These are phyloP conservation scores for Cyberlindnera saturnus DNA, from an alignment of 805 yeast genomes.

Conservation along the genomic window DNA sequence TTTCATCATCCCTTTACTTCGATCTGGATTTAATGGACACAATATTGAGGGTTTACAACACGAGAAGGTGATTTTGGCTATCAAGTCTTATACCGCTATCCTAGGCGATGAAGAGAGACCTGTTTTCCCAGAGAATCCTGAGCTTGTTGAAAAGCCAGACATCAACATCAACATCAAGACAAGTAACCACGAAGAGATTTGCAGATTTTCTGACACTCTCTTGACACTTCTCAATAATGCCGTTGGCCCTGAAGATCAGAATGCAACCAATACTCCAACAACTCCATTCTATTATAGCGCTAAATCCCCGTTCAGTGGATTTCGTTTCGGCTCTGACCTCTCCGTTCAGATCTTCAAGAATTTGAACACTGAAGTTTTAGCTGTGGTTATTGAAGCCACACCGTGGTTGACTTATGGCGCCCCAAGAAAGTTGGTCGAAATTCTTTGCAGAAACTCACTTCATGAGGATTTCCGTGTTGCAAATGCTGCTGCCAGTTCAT, in stretches of 20 bases:
- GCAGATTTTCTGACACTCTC: conserved; percentile 48
- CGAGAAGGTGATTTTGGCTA: conserved; percentile 65
- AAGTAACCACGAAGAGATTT: conserved; percentile 65
- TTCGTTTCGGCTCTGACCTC: conserved; percentile 37
- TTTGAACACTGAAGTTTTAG: conserved; percentile 54
- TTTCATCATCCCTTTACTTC: conserved; percentile 64
- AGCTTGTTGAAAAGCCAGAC: conserved; percentile 27
- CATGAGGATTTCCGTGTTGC: conserved; percentile 62
- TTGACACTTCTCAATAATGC: conserved; percentile 55
- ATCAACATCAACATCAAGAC: conserved; percentile 24
- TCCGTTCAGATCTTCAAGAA: conserved; percentile 29
- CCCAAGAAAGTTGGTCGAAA: conserved; percentile 63
- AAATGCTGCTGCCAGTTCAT: conserved; percentile 53
- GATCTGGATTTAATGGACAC: conserved; percentile 50
- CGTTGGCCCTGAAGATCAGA: conserved; percentile 34
- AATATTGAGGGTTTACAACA: conserved; percentile 57
- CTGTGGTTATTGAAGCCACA: conserved; percentile 60
- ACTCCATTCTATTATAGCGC: conserved; percentile 29
- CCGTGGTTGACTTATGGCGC: conserved; percentile 66
- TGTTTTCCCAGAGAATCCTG: conserved; percentile 55
- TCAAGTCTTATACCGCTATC: conserved; percentile 67
- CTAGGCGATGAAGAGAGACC: conserved; percentile 67
- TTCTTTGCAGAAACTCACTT: conserved; percentile 69
- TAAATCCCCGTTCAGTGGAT: conserved; percentile 30
- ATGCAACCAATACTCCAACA: conserved; percentile 23